Evolutionary conservation across 768 basidiomycete species (phyloP), one percentile per base, ranked within the genome.

Genomic region (Wakefieldia striispora): DNA sequence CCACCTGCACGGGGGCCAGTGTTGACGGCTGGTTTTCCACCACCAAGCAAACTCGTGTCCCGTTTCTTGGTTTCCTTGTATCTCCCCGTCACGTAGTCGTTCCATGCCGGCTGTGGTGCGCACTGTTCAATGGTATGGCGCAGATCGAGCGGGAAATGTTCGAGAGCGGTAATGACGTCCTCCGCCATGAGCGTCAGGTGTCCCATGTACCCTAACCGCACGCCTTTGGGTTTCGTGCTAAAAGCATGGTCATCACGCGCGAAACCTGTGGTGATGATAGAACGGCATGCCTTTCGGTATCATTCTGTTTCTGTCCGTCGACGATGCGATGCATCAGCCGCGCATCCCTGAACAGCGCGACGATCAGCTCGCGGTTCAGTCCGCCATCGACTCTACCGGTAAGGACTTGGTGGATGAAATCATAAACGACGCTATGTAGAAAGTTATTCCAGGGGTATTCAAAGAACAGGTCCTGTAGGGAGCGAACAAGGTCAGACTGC

Each of bases 361-460:
- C 71, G 19, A 86, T 84, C 27, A 98, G 77, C 56, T 94, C 87
- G 49, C 91, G 82, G 61, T 97, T 97, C 44, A 82, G 76, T 4
- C 90, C 86, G n/a, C 75, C 75, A 14, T 93, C 89, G 19, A 94
- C 79, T 21, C 84, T 81, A 13, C 93, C 95, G 2, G 90, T 95
- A 47, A 99, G 77, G 39, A 98, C 86, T 67, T 98, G 97, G 64
- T 98, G 97, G 1, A 98, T 76, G 50, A 97, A 74, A 65, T 99
- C 97, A 64, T 98, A 98, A 16, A 97, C 92, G 26, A 94, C 87
- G 60, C 91, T 93, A 65, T 99, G 97, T 26, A 98, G 71, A 67
- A 98, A 98, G 65, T 98, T 97, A 70, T 99, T 97, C 87, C 91
- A 92, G 1, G 95, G 94, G 61, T 87, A 97, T 52, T 88, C 86